Conservation (phyloP, 2,329 filamentous ascomycete genomes). For the Fusarium nematophilum region DNA sequence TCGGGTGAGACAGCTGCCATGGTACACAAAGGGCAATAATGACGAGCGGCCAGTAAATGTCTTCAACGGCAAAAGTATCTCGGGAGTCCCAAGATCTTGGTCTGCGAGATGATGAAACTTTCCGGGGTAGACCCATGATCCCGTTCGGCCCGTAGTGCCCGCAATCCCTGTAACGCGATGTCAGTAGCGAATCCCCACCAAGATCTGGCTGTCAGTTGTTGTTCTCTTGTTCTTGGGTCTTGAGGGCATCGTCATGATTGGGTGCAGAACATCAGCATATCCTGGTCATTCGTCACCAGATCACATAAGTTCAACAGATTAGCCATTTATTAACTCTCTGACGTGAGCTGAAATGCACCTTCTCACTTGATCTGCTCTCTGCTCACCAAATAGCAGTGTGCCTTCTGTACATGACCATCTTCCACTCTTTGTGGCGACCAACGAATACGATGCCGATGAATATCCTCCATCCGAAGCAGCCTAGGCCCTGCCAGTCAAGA, state of each 20-base stretch:
- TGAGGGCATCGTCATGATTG: background rate
- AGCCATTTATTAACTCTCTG: background rate
- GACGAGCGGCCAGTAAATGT: background rate
- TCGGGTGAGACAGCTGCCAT: accelerated
- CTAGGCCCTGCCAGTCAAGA: slow-evolving; percentile 9
- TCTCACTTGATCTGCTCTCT: no score
- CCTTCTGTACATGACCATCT: background rate
- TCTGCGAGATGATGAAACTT: slow-evolving; percentile 6
- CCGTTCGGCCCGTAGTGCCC: slow-evolving; percentile 1
- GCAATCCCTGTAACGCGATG: slow-evolving; percentile 1
- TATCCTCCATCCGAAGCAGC: no score
- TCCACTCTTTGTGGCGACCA: background rate
- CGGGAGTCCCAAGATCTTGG: background rate
- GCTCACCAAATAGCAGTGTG: background rate
- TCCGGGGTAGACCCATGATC: slow-evolving; percentile 11
- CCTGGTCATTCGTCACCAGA: no score
- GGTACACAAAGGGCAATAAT: background rate
- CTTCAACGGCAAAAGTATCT: background rate
- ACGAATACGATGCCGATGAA: no score
- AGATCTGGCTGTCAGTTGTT: background rate
- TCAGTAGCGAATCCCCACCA: background rate
- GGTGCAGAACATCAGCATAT: background rate
- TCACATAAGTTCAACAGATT: background rate
- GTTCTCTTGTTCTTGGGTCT: background rate
- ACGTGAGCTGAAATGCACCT: background rate